These are phyloP conservation scores for Prillingera fragicola DNA, from an alignment of 1,284 basidiomycete species.

Conservation along the genomic window DNA sequence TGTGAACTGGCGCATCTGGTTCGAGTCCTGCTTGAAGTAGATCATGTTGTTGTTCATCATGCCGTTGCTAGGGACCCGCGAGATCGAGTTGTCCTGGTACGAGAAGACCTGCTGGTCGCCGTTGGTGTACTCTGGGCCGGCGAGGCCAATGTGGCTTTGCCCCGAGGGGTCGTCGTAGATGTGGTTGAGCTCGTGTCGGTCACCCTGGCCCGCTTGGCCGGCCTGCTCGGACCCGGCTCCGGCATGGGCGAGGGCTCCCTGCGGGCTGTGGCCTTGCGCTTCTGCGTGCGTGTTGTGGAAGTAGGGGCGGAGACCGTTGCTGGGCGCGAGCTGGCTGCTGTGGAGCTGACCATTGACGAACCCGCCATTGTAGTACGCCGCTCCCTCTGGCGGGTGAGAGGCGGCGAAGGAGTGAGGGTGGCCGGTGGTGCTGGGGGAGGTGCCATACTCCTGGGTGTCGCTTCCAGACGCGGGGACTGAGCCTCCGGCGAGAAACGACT, in stretches of 20 bases:
- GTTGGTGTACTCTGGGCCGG: not conserved
- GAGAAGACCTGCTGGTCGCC: conserved; percentile 14
- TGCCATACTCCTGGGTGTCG: conserved; percentile 22
- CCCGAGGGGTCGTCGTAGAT: conserved; percentile 5
- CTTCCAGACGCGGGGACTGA: conserved; percentile 13
- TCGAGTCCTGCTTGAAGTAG: conserved; percentile 15
- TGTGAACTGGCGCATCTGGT: conserved; percentile 6
- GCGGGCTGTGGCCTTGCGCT: conserved; percentile 1
- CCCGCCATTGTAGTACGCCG: conserved; percentile 36
- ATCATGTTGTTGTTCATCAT: conserved; percentile 16
- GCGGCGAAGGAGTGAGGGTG: conserved; percentile 36
- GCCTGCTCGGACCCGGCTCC: conserved; percentile 1
- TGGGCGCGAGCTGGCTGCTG: conserved; percentile 13
- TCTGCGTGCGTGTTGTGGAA: conserved; percentile 13
- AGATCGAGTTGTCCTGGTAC: conserved; percentile 14
- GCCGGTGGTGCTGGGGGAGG: conserved; percentile 16
- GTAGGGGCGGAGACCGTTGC: conserved; percentile 7
- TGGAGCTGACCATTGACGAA: conserved; percentile 20
- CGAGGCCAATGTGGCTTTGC: conserved; percentile 6
- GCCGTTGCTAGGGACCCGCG: conserved; percentile 9
- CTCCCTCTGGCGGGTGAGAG: conserved; percentile 37
- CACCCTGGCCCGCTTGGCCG: conserved; percentile 1
- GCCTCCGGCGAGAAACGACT: conserved; percentile 15
- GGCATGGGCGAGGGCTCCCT: conserved; percentile 1
- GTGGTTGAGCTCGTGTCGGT: conserved; percentile 6